Evolutionary conservation across 1,284 basidiomycete genomes (phyloP).

Genomic region (Rhodotorula sp.): DNA sequence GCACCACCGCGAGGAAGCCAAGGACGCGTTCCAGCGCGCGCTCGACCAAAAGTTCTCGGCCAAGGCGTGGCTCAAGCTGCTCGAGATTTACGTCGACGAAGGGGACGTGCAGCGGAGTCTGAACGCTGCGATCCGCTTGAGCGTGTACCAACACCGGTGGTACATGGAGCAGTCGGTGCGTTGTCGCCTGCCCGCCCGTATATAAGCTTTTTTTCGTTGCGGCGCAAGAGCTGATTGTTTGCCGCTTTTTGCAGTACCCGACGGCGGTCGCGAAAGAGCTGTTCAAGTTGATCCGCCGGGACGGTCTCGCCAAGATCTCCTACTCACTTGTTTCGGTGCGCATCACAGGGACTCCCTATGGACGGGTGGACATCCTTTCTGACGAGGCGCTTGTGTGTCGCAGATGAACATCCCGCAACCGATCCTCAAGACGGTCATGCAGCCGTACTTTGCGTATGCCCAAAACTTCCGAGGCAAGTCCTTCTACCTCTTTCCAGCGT

Average conservation of each 20-base stretch:
- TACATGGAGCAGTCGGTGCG: constrained; percentile 52
- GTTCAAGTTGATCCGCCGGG: constrained; percentile 89
- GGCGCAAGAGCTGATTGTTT: too few species aligned
- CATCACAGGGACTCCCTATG: not conserved
- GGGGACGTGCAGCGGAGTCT: constrained; percentile 85
- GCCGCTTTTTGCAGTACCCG: constrained; percentile 86
- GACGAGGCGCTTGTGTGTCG: too few species aligned
- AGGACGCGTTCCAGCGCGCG: constrained; percentile 93
- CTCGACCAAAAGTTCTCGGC: constrained; percentile 83
- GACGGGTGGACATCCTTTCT: not conserved
- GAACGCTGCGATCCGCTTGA: constrained; percentile 86
- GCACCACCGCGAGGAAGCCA: constrained; percentile 95
- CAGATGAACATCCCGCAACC: constrained; percentile 45
- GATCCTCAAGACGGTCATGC: constrained; percentile 44
- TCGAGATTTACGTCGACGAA: constrained; percentile 93
- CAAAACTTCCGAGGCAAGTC: constrained; percentile 43
- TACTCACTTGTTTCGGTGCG: constrained; percentile 89
- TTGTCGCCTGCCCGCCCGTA: not conserved
- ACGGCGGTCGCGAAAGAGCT: constrained; percentile 83
- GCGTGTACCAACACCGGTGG: constrained; percentile 76
- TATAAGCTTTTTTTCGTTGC: not conserved
- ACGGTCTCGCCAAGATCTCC: constrained; percentile 89
- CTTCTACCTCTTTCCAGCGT: too few species aligned
- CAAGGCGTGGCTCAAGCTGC: constrained; percentile 86
- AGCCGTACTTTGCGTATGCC: constrained; percentile 46